Evolutionary conservation across 2,329 filamentous ascomycete genomes (phyloP).

Genomic region (Exophiala sideris): DNA sequence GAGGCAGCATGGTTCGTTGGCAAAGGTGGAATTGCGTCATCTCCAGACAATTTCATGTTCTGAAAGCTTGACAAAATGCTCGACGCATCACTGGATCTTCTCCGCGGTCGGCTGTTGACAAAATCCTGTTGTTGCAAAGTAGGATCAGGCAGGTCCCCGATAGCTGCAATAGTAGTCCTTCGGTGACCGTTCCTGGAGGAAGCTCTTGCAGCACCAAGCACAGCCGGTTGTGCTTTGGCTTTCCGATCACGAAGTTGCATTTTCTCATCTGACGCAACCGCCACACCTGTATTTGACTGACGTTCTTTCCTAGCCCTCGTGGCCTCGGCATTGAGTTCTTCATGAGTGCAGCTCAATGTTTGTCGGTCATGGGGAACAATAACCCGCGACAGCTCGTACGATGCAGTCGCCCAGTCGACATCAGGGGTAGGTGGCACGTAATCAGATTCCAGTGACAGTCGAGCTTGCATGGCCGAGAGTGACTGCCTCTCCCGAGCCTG

Average conservation of each 20-base stretch:
- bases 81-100: constrained; percentile 33
- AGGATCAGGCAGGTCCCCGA: constrained; percentile 45
- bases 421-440: constrained; percentile 72
- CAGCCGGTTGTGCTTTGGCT: constrained; percentile 42
- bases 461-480: constrained; percentile 25
- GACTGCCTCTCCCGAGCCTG: constrained; percentile 50
- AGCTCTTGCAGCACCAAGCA: constrained; percentile 53
- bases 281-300: constrained; percentile 52
- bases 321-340: constrained; percentile 73
- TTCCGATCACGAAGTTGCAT: constrained; percentile 74
- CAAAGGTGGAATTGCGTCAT: not conserved
- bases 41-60: constrained; percentile 31
- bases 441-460: constrained; percentile 29
- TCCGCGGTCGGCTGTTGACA: constrained; percentile 19
- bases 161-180: constrained; percentile 60
- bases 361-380: constrained; percentile 74
- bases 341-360: constrained; percentile 70
- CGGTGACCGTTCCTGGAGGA: constrained; percentile 47
- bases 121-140: constrained; percentile 19
- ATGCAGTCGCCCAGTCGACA: constrained; percentile 80
- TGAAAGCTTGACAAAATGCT: constrained; percentile 30
- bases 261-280: constrained; percentile 49
- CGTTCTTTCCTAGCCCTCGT: constrained; percentile 63
- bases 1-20: not conserved
- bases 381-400: constrained; percentile 75